These are phyloP conservation scores for Pichia californica DNA, from an alignment of 805 yeast genomes.

Conservation along the genomic window DNA sequence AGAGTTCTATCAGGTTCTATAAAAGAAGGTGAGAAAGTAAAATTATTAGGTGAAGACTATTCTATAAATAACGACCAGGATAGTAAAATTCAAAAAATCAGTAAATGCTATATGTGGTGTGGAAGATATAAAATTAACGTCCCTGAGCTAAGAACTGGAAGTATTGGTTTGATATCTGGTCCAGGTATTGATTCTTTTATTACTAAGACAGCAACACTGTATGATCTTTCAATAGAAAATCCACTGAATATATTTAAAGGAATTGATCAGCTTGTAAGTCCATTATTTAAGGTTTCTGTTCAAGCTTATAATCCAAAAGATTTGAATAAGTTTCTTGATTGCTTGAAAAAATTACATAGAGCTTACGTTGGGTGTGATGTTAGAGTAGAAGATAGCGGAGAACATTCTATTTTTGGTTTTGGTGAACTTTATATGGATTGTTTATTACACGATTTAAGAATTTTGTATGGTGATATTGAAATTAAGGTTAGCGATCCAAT, in stretches of 20 bases:
- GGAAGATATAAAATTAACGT: constrained; percentile 64
- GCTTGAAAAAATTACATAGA: constrained; percentile 54
- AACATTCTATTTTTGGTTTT: constrained; percentile 68
- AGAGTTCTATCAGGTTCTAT: constrained; percentile 60
- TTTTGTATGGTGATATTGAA: constrained; percentile 54
- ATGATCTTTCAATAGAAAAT: constrained; percentile 23
- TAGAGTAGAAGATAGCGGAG: constrained; percentile 86
- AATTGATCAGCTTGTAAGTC: constrained; percentile 39
- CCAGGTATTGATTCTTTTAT: constrained; percentile 43
- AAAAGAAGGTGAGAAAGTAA: constrained; percentile 38
- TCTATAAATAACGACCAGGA: constrained; percentile 49
- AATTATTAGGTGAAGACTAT: constrained; percentile 51
- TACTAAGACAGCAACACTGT: constrained; percentile 56
- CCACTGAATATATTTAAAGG: constrained; percentile 32
- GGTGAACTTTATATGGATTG: constrained; percentile 91
- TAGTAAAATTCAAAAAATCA: constrained; percentile 33
- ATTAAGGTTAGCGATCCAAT: constrained; percentile 83
- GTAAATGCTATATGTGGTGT: constrained; percentile 48
- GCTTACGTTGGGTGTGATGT: constrained; percentile 61
- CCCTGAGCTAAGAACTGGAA: constrained; percentile 42
- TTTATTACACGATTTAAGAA: constrained; percentile 67
- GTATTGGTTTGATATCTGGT: constrained; percentile 63
- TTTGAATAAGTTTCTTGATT: constrained; percentile 64
- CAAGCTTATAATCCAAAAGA: constrained; percentile 80
- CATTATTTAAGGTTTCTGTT: constrained; percentile 74